Conservation (phyloP, 108 stramenopile genomes). For the Skeletonema tropicum region DNA sequence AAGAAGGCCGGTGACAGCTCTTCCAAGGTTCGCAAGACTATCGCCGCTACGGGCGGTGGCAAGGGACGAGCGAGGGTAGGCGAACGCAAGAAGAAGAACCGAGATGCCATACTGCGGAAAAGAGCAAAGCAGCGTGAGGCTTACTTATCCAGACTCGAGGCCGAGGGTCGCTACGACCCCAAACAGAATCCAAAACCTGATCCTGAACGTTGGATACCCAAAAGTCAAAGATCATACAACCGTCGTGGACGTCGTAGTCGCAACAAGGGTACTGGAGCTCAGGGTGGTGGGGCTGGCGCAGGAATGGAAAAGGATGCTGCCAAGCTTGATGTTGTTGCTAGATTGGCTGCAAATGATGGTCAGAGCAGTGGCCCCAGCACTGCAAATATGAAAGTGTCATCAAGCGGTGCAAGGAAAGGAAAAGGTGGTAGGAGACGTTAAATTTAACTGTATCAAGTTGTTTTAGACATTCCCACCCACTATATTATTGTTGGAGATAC, state of each 20-base stretch:
- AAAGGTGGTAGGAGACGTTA: conserved; percentile 44
- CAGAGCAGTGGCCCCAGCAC: conserved; percentile 49
- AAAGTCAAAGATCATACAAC: conserved; percentile 87
- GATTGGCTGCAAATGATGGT: conserved; percentile 65
- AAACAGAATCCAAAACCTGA: conserved; percentile 83
- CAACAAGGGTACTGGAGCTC: conserved; percentile 72
- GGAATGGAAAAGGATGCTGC: conserved; percentile 86
- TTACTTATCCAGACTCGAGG: conserved; percentile 65
- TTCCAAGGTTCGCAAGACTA: conserved; percentile 39
- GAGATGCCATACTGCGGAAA: conserved; percentile 68
- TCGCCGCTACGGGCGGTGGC: conserved; percentile 42
- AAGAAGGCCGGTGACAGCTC: conserved; percentile 32
- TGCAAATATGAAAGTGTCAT: conserved; percentile 58
- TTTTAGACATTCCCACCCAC: no score
- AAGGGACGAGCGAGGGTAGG: conserved; percentile 27
- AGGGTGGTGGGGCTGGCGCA: conserved; percentile 80
- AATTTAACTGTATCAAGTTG: background rate
- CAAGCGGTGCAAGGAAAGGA: conserved; percentile 34
- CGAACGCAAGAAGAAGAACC: conserved; percentile 50
- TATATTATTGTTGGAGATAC: no score
- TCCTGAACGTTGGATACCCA: conserved; percentile 97
- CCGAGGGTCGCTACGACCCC: conserved; percentile 77
- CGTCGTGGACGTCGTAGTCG: conserved; percentile 66
- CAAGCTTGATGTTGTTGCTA: conserved; percentile 91
- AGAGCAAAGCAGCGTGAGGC: conserved; percentile 67